Percentiles rank a stretch among this genome's conserved stretches.
Conservation (phyloP, 345 rosid genomes). For the Heritiera fomes region DNA sequence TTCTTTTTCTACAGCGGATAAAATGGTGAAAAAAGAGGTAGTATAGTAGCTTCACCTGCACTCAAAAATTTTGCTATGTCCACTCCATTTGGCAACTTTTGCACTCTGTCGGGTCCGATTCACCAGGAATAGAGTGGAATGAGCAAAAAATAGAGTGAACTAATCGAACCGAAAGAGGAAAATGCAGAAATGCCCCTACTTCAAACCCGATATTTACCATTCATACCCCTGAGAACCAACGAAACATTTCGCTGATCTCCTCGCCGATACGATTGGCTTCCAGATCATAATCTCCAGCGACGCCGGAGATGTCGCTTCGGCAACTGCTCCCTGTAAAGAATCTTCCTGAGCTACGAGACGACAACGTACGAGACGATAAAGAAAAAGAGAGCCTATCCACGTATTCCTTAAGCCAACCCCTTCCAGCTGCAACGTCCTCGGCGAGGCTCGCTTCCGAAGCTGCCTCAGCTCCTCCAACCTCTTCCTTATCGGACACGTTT, state of each 20-base stretch:
- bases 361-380: constrained; percentile 65
- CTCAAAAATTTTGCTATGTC: constrained; percentile 28
- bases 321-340: constrained; percentile 82
- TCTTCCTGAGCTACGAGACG: constrained; percentile 80
- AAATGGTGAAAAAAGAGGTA: not conserved
- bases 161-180: not conserved
- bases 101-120: not conserved
- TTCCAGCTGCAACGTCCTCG: constrained; percentile 56
- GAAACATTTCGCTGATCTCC: constrained; percentile 86
- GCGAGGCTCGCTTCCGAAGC: constrained; percentile 47
- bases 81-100: constrained; percentile 15
- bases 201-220: constrained; percentile 10
- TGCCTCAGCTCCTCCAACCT: constrained; percentile 28
- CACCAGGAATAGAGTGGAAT: constrained; percentile 21
- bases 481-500: constrained; percentile 61
- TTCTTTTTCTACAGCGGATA: constrained; percentile 12
- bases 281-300: constrained; percentile 58
- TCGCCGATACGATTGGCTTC: constrained; percentile 69
- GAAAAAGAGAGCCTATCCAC: constrained; percentile 74
- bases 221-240: constrained; percentile 89
- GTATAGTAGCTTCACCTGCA: not conserved
- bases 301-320: constrained; percentile 48
- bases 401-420: constrained; percentile 85
- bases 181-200: not conserved
- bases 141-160: constrained; percentile 16